phyloP scores from a whole-genome alignment of 306 rosid species.

The Casuarina glauca region DNA sequence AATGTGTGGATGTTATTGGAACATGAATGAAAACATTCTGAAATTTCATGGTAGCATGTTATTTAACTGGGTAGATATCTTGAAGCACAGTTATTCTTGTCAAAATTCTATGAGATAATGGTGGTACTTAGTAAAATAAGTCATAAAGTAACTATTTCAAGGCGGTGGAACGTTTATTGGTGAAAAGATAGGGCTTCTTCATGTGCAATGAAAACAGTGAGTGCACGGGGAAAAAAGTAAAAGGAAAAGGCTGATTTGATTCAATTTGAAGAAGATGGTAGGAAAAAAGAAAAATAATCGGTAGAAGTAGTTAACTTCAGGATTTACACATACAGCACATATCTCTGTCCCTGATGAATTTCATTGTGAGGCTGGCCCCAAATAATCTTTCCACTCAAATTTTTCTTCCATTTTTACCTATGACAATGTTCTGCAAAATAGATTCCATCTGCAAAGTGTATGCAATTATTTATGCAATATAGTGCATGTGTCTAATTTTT shows the following conservation, averaged over 20 bases:
- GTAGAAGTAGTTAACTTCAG: neutral
- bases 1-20: neutral
- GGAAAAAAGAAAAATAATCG: neutral
- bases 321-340: too few species aligned
- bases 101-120: neutral
- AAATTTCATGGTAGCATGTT: neutral
- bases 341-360: too few species aligned
- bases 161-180: neutral
- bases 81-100: neutral
- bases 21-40: neutral
- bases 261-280: neutral
- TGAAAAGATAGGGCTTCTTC: neutral
- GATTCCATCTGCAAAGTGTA: neutral
- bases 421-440: neutral
- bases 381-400: neutral
- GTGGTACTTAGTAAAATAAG: neutral
- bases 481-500: slow-evolving; percentile 27
- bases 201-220: neutral
- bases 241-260: neutral
- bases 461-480: neutral
- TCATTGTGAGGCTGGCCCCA: neutral
- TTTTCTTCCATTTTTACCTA: neutral
- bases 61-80: neutral
- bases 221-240: neutral
- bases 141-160: neutral